Evolutionary conservation across 352 stramenopile species (phyloP), one percentile per base, ranked within the genome.

Genomic region (Globisporangium radiosum): DNA sequence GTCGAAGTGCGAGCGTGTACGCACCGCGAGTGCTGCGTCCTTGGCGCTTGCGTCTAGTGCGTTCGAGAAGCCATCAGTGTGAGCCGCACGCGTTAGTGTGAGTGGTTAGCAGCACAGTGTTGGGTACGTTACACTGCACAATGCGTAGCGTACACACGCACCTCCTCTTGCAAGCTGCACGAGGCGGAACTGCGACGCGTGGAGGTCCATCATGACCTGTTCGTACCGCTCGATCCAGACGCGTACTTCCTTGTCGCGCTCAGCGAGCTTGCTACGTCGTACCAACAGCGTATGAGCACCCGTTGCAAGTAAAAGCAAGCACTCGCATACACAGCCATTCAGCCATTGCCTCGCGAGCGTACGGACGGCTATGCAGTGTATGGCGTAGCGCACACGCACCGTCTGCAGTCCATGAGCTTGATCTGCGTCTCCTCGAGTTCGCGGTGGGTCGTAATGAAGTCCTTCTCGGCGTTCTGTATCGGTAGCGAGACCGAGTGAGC

Each of bases 131-230:
- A 50, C 11, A 25, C 17, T 47, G 15, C 10, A 36, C 33, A 2
- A 42, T 5, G 14, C 15, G 17, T 25, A 48, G 13, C 19, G 60
- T 47, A 11, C 40, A 45, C 7, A 2, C 40, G n/a, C 60, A 89
- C 80, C 77, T 80, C 80, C 77, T 80, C 79, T 64, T 9, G 81
- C 79, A 1, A 79, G 13, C 58, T 90, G 81, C 3, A 80, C 79
- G 25, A 91, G 69, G 1, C 75, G 77, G 54, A 88, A 83, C 62
- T 93, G 83, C 6, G 83, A 75, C 7, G 74, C 81, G 52, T 93
- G 83, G 8, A 93, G 68, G 56, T 93, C 83, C 63, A 93, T 73
- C 81, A 91, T 93, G 25, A 89, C 83, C 57, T 93, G 83, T 40
- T 93, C 82, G 50, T 93, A 93, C 51, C 81, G 71, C 52, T 90